phyloP scores from a whole-genome alignment of 2,329 filamentous ascomycete species.

The Epichloe scottii region DNA sequence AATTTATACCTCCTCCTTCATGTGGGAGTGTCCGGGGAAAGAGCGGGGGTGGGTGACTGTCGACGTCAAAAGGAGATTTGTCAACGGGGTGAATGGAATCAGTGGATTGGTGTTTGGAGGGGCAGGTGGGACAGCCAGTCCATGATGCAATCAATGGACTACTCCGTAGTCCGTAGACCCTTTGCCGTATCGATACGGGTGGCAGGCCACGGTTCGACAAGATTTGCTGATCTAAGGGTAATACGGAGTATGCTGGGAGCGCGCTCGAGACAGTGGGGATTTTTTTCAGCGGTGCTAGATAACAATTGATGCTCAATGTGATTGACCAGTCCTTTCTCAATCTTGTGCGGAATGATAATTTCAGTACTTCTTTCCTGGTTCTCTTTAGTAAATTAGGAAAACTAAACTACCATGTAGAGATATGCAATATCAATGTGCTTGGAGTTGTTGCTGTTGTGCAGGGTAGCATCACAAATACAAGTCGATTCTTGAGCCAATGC shows the following conservation, averaged over 20 bases:
- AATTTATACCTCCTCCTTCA: not conserved
- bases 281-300: no score
- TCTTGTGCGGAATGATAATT: no score
- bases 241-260: no score
- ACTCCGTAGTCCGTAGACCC: no score
- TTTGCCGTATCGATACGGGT: not conserved
- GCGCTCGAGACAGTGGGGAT: no score
- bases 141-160: conserved; percentile 3
- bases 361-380: no score
- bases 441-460: not conserved
- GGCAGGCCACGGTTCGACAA: not conserved
- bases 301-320: no score
- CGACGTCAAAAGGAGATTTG: not conserved
- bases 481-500: no score
- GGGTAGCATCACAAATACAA: not conserved
- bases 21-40: not conserved
- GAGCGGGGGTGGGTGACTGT: not conserved
- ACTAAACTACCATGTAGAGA: no score
- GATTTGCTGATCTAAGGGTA: not conserved
- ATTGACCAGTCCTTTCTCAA: no score
- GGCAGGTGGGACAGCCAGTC: not conserved
- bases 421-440: no score
- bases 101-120: conserved; percentile 3
- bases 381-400: no score
- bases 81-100: not conserved